Percentiles rank a stretch among this genome's conserved stretches.
Conservation (phyloP, 805 yeast species). For the Pichia paraexigua region DNA sequence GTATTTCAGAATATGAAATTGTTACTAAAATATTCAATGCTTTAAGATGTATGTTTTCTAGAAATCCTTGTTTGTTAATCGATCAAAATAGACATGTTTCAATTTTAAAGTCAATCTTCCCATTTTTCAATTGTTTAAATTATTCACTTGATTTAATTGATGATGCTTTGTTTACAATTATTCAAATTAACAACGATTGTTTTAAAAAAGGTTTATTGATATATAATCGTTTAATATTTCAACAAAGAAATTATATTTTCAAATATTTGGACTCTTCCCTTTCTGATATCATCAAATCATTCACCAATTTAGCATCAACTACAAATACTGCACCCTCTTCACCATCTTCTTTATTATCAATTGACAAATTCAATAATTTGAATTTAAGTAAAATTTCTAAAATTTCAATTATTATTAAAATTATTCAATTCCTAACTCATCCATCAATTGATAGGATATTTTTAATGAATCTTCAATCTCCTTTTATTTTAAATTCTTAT, state of each 20-base stretch:
- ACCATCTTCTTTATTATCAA: background rate
- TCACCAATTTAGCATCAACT: constrained; percentile 17
- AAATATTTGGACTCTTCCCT: constrained; percentile 18
- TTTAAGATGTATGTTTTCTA: constrained; percentile 15
- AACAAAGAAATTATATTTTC: constrained; percentile 16
- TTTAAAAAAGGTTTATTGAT: constrained; percentile 18
- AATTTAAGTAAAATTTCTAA: constrained; percentile 16
- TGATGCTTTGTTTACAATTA: constrained; percentile 17
- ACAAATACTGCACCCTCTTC: background rate
- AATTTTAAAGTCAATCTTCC: constrained; percentile 12
- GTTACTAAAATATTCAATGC: constrained; percentile 24
- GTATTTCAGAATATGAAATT: background rate
- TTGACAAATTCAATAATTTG: background rate
- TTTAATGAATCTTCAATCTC: constrained; percentile 16
- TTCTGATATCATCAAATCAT: constrained; percentile 17
- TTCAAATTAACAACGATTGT: constrained; percentile 17
- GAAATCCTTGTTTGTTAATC: constrained; percentile 21
- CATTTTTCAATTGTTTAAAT: constrained; percentile 22
- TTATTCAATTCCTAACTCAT: constrained; percentile 22
- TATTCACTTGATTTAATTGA: constrained; percentile 18
- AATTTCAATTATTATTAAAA: constrained; percentile 21
- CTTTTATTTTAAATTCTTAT: constrained; percentile 19
- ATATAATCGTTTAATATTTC: constrained; percentile 18
- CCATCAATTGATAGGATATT: constrained; percentile 15
- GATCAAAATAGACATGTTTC: constrained; percentile 12